These are phyloP conservation scores for Rhododendron ovatum DNA, from an alignment of 148 eudicot species.

Conservation along the genomic window DNA sequence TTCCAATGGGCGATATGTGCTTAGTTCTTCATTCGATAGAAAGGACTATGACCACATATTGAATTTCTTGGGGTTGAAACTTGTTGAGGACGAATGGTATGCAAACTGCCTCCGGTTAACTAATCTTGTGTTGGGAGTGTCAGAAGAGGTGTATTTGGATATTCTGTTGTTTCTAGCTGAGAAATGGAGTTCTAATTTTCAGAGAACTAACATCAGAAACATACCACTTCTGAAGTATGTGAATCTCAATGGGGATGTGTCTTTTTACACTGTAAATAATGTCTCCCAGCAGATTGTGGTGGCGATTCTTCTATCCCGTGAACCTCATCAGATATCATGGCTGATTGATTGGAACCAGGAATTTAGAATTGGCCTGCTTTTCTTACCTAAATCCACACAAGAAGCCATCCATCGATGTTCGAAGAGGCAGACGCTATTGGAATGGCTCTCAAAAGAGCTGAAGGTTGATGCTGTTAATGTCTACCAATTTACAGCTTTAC, in stretches of 20 bases:
- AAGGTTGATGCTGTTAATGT: conserved; percentile 14
- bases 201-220: conserved; percentile 22
- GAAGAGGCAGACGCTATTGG: conserved; percentile 9
- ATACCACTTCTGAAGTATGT: conserved; percentile 54
- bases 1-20: conserved; percentile 45
- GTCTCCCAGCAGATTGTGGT: background rate
- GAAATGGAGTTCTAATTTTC: conserved; percentile 36
- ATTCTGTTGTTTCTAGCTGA: conserved; percentile 44
- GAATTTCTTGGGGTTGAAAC: conserved; percentile 39
- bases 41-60: conserved; percentile 33
- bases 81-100: conserved; percentile 53
- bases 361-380: conserved; percentile 4
- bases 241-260: conserved; percentile 20
- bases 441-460: conserved; percentile 21
- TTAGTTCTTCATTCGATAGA: conserved; percentile 47
- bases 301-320: conserved; percentile 4
- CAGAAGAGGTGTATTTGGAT: conserved; percentile 40
- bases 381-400: conserved; percentile 20
- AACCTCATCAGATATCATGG: conserved; percentile 11
- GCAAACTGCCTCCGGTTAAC: conserved; percentile 48
- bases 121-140: conserved; percentile 44
- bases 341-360: conserved; percentile 27
- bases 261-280: conserved; percentile 27
- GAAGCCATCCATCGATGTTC: conserved; percentile 5
- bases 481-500: conserved; percentile 4